Evolutionary conservation across 2,329 filamentous ascomycete species (phyloP).

Genomic region (Aspergillus unguis): DNA sequence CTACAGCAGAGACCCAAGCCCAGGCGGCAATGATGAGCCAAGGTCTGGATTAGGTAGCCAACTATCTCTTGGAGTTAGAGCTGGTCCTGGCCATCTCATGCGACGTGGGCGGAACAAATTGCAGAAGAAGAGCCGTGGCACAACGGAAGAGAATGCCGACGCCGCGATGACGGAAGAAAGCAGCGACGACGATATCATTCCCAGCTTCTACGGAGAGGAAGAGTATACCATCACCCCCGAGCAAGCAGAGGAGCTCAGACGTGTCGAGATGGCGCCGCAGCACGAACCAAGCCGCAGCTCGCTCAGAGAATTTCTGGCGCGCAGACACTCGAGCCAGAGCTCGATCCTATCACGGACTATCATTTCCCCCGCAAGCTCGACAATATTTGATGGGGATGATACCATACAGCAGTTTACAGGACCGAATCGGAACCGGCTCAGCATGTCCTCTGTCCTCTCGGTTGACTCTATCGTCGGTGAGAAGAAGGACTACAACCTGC

Average conservation of each 20-base stretch:
- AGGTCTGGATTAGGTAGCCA: constrained; percentile 35
- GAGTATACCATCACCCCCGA: constrained; percentile 39
- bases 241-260: constrained; percentile 31
- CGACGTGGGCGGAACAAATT: constrained; percentile 28
- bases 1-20: constrained; percentile 38
- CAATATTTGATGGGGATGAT: constrained; percentile 34
- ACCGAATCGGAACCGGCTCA: constrained; percentile 31
- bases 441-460: constrained; percentile 50
- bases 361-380: constrained; percentile 28
- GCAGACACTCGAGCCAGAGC: constrained; percentile 28
- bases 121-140: constrained; percentile 22
- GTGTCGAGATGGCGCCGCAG: constrained; percentile 19
- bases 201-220: constrained; percentile 38
- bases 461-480: constrained; percentile 58
- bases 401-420: constrained; percentile 27
- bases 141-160: constrained; percentile 31
- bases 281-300: constrained; percentile 18
- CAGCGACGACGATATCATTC: constrained; percentile 37
- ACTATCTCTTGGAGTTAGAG: constrained; percentile 39
- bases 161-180: constrained; percentile 32
- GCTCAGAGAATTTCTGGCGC: constrained; percentile 17
- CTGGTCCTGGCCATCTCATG: constrained; percentile 39
- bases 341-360: constrained; percentile 19
- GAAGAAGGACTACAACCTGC: constrained; percentile 60
- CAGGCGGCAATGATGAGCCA: constrained; percentile 28